A percentile compares a stretch with the other conserved stretches of the same genome.
phyloP scores from a whole-genome alignment of 768 basidiomycete genomes.

The Phylloporus arenicola region DNA sequence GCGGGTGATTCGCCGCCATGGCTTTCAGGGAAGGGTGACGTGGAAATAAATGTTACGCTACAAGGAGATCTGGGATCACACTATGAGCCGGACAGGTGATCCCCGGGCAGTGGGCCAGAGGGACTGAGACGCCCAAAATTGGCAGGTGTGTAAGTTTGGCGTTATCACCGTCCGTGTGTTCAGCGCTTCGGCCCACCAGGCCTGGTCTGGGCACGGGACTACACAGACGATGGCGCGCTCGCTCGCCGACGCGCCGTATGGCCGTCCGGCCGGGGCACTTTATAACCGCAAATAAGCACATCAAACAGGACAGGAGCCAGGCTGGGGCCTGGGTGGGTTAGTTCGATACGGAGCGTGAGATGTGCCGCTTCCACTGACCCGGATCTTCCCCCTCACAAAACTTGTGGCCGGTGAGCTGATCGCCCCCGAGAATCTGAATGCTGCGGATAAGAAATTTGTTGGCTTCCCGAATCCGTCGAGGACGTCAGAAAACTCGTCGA shows the following conservation, averaged over 20 bases:
- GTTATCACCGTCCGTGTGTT: neutral
- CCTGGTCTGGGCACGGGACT: conserved; percentile 65
- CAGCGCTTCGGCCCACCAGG: conserved; percentile 8
- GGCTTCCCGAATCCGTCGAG: conserved; percentile 57
- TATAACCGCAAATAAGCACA: conserved; percentile 36
- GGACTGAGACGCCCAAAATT: neutral
- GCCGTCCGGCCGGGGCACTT: conserved; percentile 52
- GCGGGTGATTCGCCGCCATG: conserved; percentile 17
- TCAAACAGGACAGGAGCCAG: conserved; percentile 39
- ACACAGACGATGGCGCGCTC: conserved; percentile 51
- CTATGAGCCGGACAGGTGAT: neutral
- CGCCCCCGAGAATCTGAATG: conserved; percentile 51
- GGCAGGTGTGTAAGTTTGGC: conserved; percentile 11
- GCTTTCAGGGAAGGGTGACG: neutral
- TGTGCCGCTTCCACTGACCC: conserved; percentile 5
- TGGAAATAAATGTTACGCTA: neutral
- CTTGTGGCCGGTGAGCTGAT: conserved; percentile 55
- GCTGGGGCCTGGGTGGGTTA: conserved; percentile 50
- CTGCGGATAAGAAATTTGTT: conserved; percentile 50
- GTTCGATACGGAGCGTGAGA: neutral
- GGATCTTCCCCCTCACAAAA: conserved; percentile 25
- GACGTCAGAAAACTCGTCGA: conserved; percentile 37
- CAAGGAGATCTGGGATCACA: neutral
- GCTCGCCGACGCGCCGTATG: conserved; percentile 52
- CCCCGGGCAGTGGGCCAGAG: neutral